Percentiles rank a stretch among this genome's conserved stretches.
phyloP scores from a whole-genome alignment of 495 filamentous ascomycete species.

The Aspergillus indologenus region DNA sequence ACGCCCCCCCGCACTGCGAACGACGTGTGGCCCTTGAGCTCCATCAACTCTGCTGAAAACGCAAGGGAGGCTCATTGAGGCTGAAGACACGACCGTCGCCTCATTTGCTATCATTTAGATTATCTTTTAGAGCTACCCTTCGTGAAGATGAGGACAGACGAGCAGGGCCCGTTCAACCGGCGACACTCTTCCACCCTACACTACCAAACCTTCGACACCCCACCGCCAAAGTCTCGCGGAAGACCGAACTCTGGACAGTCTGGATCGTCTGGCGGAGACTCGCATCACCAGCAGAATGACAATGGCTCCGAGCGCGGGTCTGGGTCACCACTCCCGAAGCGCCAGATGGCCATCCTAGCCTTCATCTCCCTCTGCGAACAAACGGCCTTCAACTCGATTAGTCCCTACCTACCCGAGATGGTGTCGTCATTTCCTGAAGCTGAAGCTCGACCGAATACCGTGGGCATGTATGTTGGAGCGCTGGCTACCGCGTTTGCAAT shows the following conservation, averaged over 20 bases:
- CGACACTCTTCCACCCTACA: constrained; percentile 66
- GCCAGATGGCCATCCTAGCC: constrained; percentile 79
- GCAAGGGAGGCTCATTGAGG: not conserved
- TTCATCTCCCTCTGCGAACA: constrained; percentile 90
- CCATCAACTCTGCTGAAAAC: constrained; percentile 1
- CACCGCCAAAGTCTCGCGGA: constrained; percentile 78
- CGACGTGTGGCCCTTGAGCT: constrained; percentile 10
- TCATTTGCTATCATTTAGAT: not conserved
- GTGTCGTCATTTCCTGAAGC: constrained; percentile 79
- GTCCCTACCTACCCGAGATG: constrained; percentile 95
- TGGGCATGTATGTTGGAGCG: constrained; percentile 85
- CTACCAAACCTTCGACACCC: constrained; percentile 94
- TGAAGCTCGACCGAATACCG: constrained; percentile 64
- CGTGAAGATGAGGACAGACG: constrained; percentile 29
- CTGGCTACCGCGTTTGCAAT: constrained; percentile 88
- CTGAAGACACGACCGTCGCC: not conserved
- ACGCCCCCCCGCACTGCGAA: constrained; percentile 7
- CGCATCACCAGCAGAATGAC: constrained; percentile 27
- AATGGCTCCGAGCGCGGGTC: constrained; percentile 33
- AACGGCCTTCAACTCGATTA: constrained; percentile 93
- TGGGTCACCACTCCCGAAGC: constrained; percentile 72
- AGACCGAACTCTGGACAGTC: constrained; percentile 52
- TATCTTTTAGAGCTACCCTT: not conserved
- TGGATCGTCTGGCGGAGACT: constrained; percentile 37
- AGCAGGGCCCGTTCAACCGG: constrained; percentile 45